Conservation (phyloP, 306 rosid species). For the Cicer pinnatifidum region DNA sequence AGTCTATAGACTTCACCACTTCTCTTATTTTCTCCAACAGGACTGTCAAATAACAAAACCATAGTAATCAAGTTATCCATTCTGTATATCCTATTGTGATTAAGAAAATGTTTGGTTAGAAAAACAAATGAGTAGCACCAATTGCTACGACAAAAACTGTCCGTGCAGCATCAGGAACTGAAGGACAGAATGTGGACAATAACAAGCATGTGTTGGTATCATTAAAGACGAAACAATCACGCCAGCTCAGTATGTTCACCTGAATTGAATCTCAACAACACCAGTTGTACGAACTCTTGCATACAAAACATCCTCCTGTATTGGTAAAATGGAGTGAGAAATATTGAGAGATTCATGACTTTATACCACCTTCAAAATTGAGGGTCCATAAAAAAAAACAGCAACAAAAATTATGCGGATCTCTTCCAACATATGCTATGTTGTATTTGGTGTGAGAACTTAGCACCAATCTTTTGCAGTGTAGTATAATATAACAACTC, state of each 20-base stretch:
- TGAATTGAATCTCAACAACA: conserved; percentile 98
- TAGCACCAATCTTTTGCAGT: conserved; percentile 21
- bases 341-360: conserved; percentile 12
- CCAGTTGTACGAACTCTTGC: conserved; percentile 99
- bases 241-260: conserved; percentile 56
- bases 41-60: conserved; percentile 64
- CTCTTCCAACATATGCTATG: background rate
- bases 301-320: conserved; percentile 91
- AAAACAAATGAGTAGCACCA: background rate
- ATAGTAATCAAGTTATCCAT: conserved; percentile 24
- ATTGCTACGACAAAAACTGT: conserved; percentile 21
- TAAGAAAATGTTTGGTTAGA: background rate
- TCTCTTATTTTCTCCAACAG: conserved; percentile 96
- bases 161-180: background rate
- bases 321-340: conserved; percentile 42
- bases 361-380: conserved; percentile 5
- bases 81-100: conserved; percentile 2
- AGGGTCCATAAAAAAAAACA: background rate
- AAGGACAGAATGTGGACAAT: background rate
- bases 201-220: conserved; percentile 5
- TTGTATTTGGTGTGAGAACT: background rate
- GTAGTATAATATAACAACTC: background rate
- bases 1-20: conserved; percentile 97
- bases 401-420: background rate
- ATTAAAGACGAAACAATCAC: conserved; percentile 15